A percentile compares a stretch with the other conserved stretches of the same genome.
Evolutionary conservation across 2,329 filamentous ascomycete genomes (phyloP).

Genomic region (Fusarium incarnatum): DNA sequence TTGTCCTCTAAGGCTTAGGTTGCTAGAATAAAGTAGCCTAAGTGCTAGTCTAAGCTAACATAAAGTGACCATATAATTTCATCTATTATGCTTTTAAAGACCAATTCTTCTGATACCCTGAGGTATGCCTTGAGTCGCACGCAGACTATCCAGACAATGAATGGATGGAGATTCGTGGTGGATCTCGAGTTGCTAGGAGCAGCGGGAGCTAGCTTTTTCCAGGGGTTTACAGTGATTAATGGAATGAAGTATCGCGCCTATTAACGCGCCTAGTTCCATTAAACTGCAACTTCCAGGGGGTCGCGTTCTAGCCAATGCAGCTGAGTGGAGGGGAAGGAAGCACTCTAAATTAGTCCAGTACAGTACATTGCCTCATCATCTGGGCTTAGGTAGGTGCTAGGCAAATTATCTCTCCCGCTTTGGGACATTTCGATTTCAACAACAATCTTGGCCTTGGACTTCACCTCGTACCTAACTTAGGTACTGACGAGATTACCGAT

Average conservation of each 20-base stretch:
- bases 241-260: slow-evolving; percentile 31
- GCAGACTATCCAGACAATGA: neutral
- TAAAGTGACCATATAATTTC: no score
- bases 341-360: slow-evolving; percentile 3
- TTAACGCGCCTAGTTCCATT: slow-evolving; percentile 30
- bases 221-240: slow-evolving; percentile 15
- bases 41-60: no score
- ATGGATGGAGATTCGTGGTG: slow-evolving; percentile 1
- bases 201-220: slow-evolving; percentile 33
- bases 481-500: slow-evolving; percentile 1
- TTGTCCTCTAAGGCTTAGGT: no score
- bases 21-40: no score
- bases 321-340: slow-evolving; percentile 1
- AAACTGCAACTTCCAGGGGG: slow-evolving; percentile 18
- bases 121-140: neutral
- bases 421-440: slow-evolving; percentile 22
- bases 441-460: slow-evolving; percentile 17
- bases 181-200: slow-evolving; percentile 41
- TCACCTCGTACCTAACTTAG: slow-evolving; percentile 3
- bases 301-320: slow-evolving; percentile 20
- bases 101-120: no score
- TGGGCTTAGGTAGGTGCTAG: neutral
- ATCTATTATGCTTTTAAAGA: no score
- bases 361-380: slow-evolving; percentile 4
- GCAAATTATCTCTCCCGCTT: slow-evolving; percentile 36